These are phyloP conservation scores for Schrenkiella parvula DNA, from an alignment of 345 rosid species.

Conservation along the genomic window DNA sequence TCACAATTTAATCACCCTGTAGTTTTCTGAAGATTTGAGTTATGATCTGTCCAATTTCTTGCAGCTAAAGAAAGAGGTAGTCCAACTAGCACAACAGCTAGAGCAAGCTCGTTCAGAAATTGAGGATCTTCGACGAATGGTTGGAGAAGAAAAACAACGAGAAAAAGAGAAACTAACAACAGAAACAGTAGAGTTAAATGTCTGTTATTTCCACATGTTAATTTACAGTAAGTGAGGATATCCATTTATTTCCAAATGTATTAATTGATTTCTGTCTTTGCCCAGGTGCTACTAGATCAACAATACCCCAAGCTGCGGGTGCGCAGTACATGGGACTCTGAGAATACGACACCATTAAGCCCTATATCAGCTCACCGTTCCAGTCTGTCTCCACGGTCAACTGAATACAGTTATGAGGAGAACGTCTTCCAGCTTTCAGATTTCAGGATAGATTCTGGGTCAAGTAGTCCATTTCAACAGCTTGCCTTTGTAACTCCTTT, in stretches of 20 bases:
- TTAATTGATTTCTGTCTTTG: conserved; percentile 1
- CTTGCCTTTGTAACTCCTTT: conserved; percentile 26
- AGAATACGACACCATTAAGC: conserved; percentile 36
- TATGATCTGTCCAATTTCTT: not conserved
- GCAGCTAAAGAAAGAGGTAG: conserved; percentile 63
- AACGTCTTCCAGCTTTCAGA: conserved; percentile 47
- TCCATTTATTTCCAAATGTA: not conserved
- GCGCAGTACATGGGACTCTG: conserved; percentile 55
- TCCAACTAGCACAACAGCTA: conserved; percentile 45
- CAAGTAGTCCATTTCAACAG: conserved; percentile 32
- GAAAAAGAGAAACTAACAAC: conserved; percentile 25
- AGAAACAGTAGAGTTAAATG: conserved; percentile 32
- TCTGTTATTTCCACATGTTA: not conserved
- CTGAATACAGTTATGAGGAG: conserved; percentile 55
- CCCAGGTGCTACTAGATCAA: conserved; percentile 45
- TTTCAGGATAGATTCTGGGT: conserved; percentile 40
- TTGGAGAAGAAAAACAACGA: conserved; percentile 31
- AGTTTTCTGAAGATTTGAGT: conserved; percentile 2
- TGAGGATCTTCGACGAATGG: conserved; percentile 42
- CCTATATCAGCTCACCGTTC: conserved; percentile 40
- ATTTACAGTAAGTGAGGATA: not conserved
- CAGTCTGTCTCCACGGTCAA: conserved; percentile 50
- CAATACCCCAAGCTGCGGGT: conserved; percentile 66
- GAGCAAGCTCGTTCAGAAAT: conserved; percentile 52
- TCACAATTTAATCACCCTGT: not conserved